Percentiles rank a stretch among this genome's conserved stretches.
Evolutionary conservation across 2,329 filamentous ascomycete species (phyloP).

Genomic region (Lachnellula cervina): DNA sequence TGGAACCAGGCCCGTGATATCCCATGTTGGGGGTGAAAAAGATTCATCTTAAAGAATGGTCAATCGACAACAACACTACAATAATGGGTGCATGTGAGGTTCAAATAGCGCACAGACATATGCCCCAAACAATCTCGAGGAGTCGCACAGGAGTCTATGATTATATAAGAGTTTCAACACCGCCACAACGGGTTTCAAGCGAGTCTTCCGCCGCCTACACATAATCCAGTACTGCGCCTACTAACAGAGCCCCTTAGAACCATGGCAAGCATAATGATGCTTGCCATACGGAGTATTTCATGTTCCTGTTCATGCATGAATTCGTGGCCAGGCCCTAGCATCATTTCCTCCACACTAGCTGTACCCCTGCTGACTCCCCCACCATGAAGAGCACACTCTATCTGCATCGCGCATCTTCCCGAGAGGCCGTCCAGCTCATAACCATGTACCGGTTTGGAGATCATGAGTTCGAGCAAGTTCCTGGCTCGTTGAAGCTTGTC

Average conservation of each 20-base stretch:
- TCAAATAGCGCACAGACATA: slow-evolving; percentile 30
- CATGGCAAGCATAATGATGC: slow-evolving; percentile 22
- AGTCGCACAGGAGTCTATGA: slow-evolving; percentile 28
- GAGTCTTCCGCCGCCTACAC: slow-evolving; percentile 18
- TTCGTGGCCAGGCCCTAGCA: slow-evolving; percentile 29
- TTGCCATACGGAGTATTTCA: background rate
- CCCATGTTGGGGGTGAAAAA: slow-evolving; percentile 11
- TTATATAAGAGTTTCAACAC: slow-evolving; percentile 32
- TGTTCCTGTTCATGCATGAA: slow-evolving; percentile 34
- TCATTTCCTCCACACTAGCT: slow-evolving; percentile 25
- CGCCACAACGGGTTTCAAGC: slow-evolving; percentile 29
- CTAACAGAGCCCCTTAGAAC: slow-evolving; percentile 12
- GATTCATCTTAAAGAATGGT: slow-evolving; percentile 20
- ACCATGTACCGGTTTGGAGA: slow-evolving; percentile 28
- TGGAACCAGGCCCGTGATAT: slow-evolving; percentile 10
- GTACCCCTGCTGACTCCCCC: slow-evolving; percentile 25
- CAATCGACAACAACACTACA: slow-evolving; percentile 18
- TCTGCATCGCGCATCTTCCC: slow-evolving; percentile 33
- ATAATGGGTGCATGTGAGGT: slow-evolving; percentile 21
- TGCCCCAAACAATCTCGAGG: slow-evolving; percentile 28
- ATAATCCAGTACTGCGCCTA: slow-evolving; percentile 7
- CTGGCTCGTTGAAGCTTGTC: slow-evolving; percentile 22
- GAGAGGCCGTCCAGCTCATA: slow-evolving; percentile 26
- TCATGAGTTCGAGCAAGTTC: slow-evolving; percentile 31
- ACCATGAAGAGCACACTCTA: slow-evolving; percentile 26